These are phyloP conservation scores for Penicillium sclerotiorum DNA, from an alignment of 2,329 filamentous ascomycete genomes.

Conservation along the genomic window DNA sequence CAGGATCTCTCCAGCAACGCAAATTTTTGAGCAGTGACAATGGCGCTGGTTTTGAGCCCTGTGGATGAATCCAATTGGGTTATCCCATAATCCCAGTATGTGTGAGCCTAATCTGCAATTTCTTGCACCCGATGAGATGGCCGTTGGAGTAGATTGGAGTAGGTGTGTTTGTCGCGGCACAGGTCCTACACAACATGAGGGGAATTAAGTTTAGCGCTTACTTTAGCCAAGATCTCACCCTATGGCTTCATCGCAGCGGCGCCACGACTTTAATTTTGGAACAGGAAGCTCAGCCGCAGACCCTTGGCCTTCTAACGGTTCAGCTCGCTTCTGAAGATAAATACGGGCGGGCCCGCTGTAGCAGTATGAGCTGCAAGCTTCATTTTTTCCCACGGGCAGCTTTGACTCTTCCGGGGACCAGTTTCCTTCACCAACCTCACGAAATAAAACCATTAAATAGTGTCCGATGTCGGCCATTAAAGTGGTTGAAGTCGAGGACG, in stretches of 20 bases:
- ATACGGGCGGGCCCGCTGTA: not conserved
- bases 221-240: not conserved
- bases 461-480: not conserved
- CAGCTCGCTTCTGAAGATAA: conserved; percentile 4
- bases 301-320: not conserved
- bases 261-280: conserved; percentile 1
- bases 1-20: too few relatives aligned
- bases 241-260: not conserved
- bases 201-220: conserved; percentile 1
- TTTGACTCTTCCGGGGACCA: not conserved
- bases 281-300: conserved; percentile 3
- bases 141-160: too few relatives aligned
- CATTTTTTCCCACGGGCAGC: not conserved
- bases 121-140: too few relatives aligned
- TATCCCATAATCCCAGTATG: too few relatives aligned
- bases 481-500: not conserved
- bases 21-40: too few relatives aligned
- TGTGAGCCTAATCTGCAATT: too few relatives aligned
- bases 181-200: not conserved
- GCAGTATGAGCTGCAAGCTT: not conserved
- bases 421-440: not conserved
- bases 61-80: too few relatives aligned
- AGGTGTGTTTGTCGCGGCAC: not conserved
- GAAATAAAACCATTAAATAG: not conserved
- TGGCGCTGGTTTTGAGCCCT: too few relatives aligned